Base-by-base conservation (phyloP, 306 rosid genomes). In the Gleditsia sinensis region DNA sequence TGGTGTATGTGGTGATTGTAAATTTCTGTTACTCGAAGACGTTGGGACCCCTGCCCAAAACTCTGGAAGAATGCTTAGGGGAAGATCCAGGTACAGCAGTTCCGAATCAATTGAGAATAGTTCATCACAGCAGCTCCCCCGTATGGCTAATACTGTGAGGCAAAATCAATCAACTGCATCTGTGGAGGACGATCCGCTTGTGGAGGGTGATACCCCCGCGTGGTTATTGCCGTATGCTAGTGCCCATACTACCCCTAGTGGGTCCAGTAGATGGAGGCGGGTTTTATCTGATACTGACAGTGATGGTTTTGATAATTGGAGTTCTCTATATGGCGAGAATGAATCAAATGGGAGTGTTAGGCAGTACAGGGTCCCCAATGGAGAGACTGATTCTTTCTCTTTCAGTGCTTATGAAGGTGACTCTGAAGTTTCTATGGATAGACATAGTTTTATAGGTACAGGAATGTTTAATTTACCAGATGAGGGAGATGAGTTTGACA, bases 21-120 rank as follows among this genome's bases (percentile, higher is more conserved):
- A 92, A 67, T 92, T 92, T 87, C 83, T 95, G 73, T 75, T 88
- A 61, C 88, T 87, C 20, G 99, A 95, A 82, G 97, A 90, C 79
- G 67, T 72, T 72, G 88, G 84, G 67, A 81, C 56, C 46, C 91
- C 85, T 27, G 2, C 53, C 13, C 90, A 25, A 45, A 76, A 78
- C 37, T 64, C 87, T 71, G 83, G 51, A 67, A 82, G 79, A 63
- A 60, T 86, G 25, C 75, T 62, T 14, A 77, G 96, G 71, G 80
- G 92, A 78, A 84, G 97, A 83, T 75, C 84, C 68, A 85, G 91
- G 80, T 67, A 80, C 67, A 69, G 79, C 73, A 88, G 98, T 81
- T 72, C 86, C 9, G 98, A 88, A 81, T 92, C 97, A 17, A 19
- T 75, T 71, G 94, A 86, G 33, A 78, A 78, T 76, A 51, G 33